These are phyloP conservation scores for Waltergamsia citrina DNA, from an alignment of 2,329 filamentous ascomycete species.

Conservation along the genomic window DNA sequence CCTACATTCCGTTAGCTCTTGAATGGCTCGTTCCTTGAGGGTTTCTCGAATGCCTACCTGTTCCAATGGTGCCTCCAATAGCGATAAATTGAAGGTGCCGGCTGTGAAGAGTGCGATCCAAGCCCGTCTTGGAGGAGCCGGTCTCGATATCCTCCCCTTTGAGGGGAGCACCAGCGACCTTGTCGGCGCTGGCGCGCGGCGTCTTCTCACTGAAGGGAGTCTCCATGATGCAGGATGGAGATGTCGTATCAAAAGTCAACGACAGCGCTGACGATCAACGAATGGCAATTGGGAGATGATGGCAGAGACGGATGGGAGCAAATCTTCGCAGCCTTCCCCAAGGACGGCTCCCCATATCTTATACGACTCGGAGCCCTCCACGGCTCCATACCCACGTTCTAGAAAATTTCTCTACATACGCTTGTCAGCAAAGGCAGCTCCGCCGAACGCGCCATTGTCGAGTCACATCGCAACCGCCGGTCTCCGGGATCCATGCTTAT, in stretches of 20 bases:
- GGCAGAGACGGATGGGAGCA: too few relatives aligned
- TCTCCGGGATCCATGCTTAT: neutral
- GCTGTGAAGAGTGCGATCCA: slow-evolving; percentile 15
- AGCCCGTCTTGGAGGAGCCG: slow-evolving; percentile 19
- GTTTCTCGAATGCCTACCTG: too few relatives aligned
- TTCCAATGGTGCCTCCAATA: slow-evolving; percentile 60
- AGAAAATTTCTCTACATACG: slow-evolving; percentile 3
- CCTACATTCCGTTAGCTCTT: too few relatives aligned
- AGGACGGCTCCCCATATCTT: neutral
- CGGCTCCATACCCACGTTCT: neutral
- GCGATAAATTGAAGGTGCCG: slow-evolving; percentile 41
- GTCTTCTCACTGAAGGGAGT: slow-evolving; percentile 5
- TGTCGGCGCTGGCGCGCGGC: slow-evolving; percentile 4
- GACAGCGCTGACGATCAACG: too few relatives aligned
- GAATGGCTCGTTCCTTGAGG: too few relatives aligned
- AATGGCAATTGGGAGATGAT: too few relatives aligned
- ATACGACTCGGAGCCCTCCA: neutral
- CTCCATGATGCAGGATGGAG: neutral
- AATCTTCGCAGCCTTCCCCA: neutral
- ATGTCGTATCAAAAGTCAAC: too few relatives aligned
- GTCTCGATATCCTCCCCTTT: slow-evolving; percentile 23
- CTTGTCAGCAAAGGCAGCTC: neutral
- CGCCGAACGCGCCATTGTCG: neutral
- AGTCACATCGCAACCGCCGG: neutral
- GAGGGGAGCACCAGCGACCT: slow-evolving; percentile 7